Conservation (phyloP, 129 eudicot species). For the Lactuca saligna region DNA sequence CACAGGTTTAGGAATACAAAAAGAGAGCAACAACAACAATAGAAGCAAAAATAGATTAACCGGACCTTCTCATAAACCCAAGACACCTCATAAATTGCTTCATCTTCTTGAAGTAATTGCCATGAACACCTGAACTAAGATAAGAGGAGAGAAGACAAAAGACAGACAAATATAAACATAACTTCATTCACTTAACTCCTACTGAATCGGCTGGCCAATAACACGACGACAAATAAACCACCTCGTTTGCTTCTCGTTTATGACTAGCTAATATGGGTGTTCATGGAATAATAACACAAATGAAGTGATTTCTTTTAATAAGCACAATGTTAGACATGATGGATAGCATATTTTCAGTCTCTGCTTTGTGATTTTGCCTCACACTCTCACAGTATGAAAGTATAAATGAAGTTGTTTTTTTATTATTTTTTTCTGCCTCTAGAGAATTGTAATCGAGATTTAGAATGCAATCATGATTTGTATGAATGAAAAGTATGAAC, state of each 20-base stretch:
- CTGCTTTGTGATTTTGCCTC: not conserved
- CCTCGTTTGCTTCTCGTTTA: conserved; percentile 1
- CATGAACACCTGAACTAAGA: conserved; percentile 64
- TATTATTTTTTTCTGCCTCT: no score
- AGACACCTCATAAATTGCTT: conserved; percentile 45
- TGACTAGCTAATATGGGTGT: no score
- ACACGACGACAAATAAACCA: conserved; percentile 4
- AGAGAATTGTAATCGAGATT: no score
- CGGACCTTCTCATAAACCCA: conserved; percentile 46
- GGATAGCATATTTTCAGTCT: not conserved
- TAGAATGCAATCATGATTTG: no score
- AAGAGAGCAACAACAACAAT: conserved; percentile 38
- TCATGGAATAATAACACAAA: no score
- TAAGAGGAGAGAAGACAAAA: no score
- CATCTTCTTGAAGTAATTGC: conserved; percentile 59
- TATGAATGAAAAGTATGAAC: no score
- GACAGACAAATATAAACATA: no score
- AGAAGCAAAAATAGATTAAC: conserved; percentile 45
- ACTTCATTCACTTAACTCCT: conserved; percentile 15
- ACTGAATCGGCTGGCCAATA: conserved; percentile 24
- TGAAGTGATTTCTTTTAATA: no score
- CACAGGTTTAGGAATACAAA: conserved; percentile 32
- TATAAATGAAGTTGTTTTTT: no score
- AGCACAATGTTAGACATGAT: not conserved
- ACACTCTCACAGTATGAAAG: no score